Base-by-base conservation (phyloP, 192 early-diverging fungal genomes). In the Backusella psychrophila region DNA sequence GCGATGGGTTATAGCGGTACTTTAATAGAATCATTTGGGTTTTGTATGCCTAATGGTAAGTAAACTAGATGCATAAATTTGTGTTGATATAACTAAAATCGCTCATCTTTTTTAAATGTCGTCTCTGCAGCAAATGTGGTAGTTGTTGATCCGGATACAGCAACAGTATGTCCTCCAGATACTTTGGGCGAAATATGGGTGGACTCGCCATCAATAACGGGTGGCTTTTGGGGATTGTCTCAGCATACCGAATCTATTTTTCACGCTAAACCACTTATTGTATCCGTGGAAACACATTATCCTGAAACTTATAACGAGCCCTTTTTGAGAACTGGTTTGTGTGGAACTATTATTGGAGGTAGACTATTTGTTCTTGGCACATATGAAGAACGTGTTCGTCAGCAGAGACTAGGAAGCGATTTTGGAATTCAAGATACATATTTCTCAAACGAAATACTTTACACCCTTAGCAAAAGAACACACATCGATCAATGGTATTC, bases 101-200 rank as follows among this genome's bases (percentile, higher is more conserved):
- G 4, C 26, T 26, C n/a, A 56, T 29, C 0, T 63, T 26, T 63
- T 26, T 21, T 66, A 66, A 33, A 26, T 75, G 29, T 14, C 34
- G 33, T 42, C 9, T 14, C 41, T 66, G 26, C 80, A 86, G 87
- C 89, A 5, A 91, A 91, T 0, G 80, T 96, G 12, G 93, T 90
- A 2, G 88, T 96, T 49, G 94, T 96, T 0, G 92, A 96, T 71
- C 93, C 94, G 2, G 91, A 94, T 52, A 93, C 93, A 72, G 89
- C 88, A 15, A 89, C 90, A 21, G 81, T 96, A 35, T 94, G 91
- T 52, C 87, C 90, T 8, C 83, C 91, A 1, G 89, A 94, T 80
- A 85, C 89, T 1, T 88, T 95, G 70, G 95, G 95, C 53, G 95
- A 96, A 84, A 86, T 96, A n/a, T 95, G 94, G 93, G 85, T 95